Base-by-base conservation (phyloP, 2,329 filamentous ascomycete species). In the Diaporthe velutina region DNA sequence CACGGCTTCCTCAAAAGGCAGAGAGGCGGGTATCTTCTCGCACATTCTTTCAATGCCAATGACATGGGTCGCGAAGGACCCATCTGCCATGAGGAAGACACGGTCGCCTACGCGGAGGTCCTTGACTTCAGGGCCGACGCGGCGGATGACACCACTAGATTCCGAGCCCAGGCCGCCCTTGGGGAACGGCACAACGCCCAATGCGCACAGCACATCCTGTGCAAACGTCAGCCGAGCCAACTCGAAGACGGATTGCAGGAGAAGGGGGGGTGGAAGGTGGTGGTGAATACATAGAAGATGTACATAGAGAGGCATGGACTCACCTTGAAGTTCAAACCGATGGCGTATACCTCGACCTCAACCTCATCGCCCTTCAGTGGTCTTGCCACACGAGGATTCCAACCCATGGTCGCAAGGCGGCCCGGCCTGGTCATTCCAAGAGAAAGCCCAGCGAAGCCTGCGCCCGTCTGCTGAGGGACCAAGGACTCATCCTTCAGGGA, bases 81-180 rank as follows among this genome's bases (percentile, higher is more conserved):
- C 73, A 28, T 30, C 28, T 4, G 33, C 66, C 15, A 71, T 38
- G 35, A 50, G 45, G 5, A 57, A 35, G 22, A 71, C 73, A 48
- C 73, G 73, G 13, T 74, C 73, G 35, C 73, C 73, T 4, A 68
- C 33, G 13, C 42, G 9, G 73, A 74, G 35, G 4, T 71, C 45
- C 15, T 58, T 66, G 19, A 74, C 73, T 3, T 57, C 40, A 10
- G 66, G 48, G 9, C 67, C 73, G 10, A 74, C 67, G 13, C 58
- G 73, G 35, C 42, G 78, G 61, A 81, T 50, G 2, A 80, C 54
- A 10, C 80, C 80, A 1, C 79, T 77, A 19, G 77, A 77, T 70
- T 81, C 80, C 64, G 77, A 77, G 15, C 78, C 79, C 76, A 80
- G n/a, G 40, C 33, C 78, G n/a, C 74, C 73, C n/a, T 75, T 71